Base-by-base conservation (phyloP, 192 early-diverging fungal genomes). In the Podila horticola region DNA sequence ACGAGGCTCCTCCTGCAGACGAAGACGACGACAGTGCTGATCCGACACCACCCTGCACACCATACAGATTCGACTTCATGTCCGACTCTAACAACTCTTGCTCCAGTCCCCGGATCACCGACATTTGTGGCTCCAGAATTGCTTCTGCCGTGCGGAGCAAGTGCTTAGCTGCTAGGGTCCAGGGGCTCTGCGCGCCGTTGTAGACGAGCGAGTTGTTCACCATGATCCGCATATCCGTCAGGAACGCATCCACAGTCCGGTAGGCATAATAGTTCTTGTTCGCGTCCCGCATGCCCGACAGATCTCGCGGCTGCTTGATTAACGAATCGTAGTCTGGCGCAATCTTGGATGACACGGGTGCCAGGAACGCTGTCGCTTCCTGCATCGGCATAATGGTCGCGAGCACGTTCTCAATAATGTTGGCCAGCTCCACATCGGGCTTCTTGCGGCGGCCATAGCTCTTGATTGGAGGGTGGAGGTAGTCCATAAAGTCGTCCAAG, bases 201-300 rank as follows among this genome's bases (percentile, higher is more conserved):
- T 88, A 91, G 7, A 79, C 26, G 31, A 72, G 66, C 26, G 84
- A 88, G 69, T 91, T 91, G 45, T 86, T 75, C 19, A 83, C 85
- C 64, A 91, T 74, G 17, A 88, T 83, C 29, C 74, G 49, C 48
- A 91, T 69, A 67, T 91, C 90, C 22, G 75, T 82, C 65, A 89
- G 52, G 61, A 91, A 89, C 26, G 66, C 74, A 34, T 79, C 76
- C 12, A 76, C 73, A 2, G 84, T 86, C 55, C 83, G 67, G 75
- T 90, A 92, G 8, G 65, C 62, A 55, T 75, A 86, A 30, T 83
- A 58, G 41, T 75, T 72, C 38, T 74, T 75, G 65, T 85, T 83
- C 58, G 88, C 89, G 38, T 90, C 85, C 7, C 84, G 64, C 75
- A 92, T 91, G 15, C 87, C 79, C 29, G 86, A 83, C 24, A 92